These are phyloP conservation scores for Torulaspora quercuum DNA, from an alignment of 805 yeast genomes.

Conservation along the genomic window DNA sequence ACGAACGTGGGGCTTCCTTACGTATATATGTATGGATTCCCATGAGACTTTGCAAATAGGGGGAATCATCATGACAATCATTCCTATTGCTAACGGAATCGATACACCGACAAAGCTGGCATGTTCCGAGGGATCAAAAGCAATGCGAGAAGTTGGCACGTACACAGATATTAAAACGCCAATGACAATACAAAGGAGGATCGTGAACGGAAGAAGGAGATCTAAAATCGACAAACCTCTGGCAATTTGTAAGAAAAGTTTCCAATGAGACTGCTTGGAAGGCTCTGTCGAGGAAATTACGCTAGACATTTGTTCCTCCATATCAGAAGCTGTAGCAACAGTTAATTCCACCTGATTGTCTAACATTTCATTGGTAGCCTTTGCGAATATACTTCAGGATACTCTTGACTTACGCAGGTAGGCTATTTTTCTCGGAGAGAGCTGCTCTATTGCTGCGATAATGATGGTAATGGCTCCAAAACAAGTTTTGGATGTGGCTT, in stretches of 20 bases:
- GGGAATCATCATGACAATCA: constrained; percentile 55
- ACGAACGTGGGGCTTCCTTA: constrained; percentile 24
- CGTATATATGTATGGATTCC: constrained; percentile 40
- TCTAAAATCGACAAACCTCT: constrained; percentile 26
- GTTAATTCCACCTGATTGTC: too few species aligned
- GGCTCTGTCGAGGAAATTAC: constrained; percentile 2
- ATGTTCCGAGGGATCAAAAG: constrained; percentile 34
- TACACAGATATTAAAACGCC: constrained; percentile 45
- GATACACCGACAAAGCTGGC: constrained; percentile 42
- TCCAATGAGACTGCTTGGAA: constrained; percentile 6
- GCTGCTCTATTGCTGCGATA: too few species aligned
- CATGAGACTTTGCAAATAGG: constrained; percentile 53
- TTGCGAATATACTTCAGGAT: too few species aligned
- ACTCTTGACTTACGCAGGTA: too few species aligned
- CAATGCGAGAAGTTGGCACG: constrained; percentile 38
- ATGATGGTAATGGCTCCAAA: too few species aligned
- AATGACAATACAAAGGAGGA: constrained; percentile 38
- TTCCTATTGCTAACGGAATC: constrained; percentile 46
- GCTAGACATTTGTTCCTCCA: constrained; percentile 2
- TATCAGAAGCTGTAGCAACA: too few species aligned
- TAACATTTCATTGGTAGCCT: not conserved
- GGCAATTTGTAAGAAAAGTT: constrained; percentile 7
- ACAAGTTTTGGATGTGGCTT: too few species aligned
- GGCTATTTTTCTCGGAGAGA: too few species aligned
- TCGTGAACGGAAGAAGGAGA: constrained; percentile 37